Evolutionary conservation across 305 asterid species (phyloP), one percentile per base, ranked within the genome.

Genomic region (Lippia alba): DNA sequence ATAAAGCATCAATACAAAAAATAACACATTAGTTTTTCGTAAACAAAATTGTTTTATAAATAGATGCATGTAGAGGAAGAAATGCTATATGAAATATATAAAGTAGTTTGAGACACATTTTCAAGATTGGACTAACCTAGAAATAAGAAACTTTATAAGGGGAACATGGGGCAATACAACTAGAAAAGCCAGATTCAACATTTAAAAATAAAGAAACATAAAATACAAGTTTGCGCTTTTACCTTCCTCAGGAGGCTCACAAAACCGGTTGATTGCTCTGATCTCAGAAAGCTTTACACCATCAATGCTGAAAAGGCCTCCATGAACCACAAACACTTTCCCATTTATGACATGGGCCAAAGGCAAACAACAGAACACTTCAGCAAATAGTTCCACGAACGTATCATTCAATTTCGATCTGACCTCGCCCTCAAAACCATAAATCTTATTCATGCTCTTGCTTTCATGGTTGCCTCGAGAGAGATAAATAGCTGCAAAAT

Each of bases 201-300:
- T 50, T 32, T 2, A 69, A 9, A 19, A 64, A 19, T n/a, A 78
- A 58, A 24, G 60, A 69, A 40, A 6, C 46, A 40, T 56, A 70
- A 61, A 34, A 53, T 34, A 9, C 50, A 69, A 75, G 36, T 46
- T 41, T 34, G 68, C 67, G 69, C 84, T 78, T 24, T 24, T 86
- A 95, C 99, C 99, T 84, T 95, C 99, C 78, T 95, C 99, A 4
- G 98, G 99, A 49, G 99, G 99, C 83, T 95, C 99, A 63, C 91
- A 89, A 84, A 92, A 92, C 67, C 99, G 92, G 67, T 95, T 94
- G 64, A 95, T 92, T 20, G 94, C 85, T 80, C 73, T 85, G 71
- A 95, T 92, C 74, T 94, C 99, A 67, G 97, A 78, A 50, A 94
- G 96, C 78, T 90, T 94, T 64, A 94, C 99, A 14, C 98, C 99